Base-by-base conservation (phyloP, 2,329 filamentous ascomycete genomes). In the Xylaria arbuscula region DNA sequence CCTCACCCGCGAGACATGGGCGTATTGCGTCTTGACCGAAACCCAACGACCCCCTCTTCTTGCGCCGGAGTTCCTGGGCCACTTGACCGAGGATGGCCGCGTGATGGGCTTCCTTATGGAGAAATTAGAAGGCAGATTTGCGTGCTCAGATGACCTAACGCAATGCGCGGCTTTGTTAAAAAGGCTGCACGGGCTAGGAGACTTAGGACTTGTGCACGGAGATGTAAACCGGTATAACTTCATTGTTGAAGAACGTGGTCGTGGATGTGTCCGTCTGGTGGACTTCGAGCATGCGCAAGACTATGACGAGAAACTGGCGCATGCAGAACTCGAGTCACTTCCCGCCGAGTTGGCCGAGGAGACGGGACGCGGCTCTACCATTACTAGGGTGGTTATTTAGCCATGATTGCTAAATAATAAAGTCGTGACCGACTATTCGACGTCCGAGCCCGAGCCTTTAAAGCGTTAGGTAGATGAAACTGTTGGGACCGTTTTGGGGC, bases 61-160 rank as follows among this genome's bases (percentile, higher is more conserved):
- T 54, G 68, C 64, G 24, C 71, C 72, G n/a, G 51, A 69, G 72
- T 73, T 75, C 56, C 71, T 74, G 22, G 73, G 70, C 48, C 73
- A 75, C 66, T 56, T 75, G 50, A 71, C 64, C 15, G 73, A 74
- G 61, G 64, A 73, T 40, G 72, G 69, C 6, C 57, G 73, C 6
- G 61, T 58, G 50, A 67, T 76, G 22, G 72, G 74, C 28, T 75
- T 76, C 51, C 64, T 73, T n/a, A 61, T 76, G 65, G 62, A 74
- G 51, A 72, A 72, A 58, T 40, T 76, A 19, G 67, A 71, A 19
- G 72, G 72, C 1, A 32, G 58, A 32, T 48, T 50, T 55, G 67
- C 73, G 19, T 66, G 64, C 4, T 13, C 64, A n/a, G 70, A 61
- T 53, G 70, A 76, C 68, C 47, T 76, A 9, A 64, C 55, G 17